A percentile compares a stretch with the other conserved stretches of the same genome.
These are phyloP conservation scores for Pseudonitzschia pungens DNA, from an alignment of 108 stramenopile species.

Conservation along the genomic window DNA sequence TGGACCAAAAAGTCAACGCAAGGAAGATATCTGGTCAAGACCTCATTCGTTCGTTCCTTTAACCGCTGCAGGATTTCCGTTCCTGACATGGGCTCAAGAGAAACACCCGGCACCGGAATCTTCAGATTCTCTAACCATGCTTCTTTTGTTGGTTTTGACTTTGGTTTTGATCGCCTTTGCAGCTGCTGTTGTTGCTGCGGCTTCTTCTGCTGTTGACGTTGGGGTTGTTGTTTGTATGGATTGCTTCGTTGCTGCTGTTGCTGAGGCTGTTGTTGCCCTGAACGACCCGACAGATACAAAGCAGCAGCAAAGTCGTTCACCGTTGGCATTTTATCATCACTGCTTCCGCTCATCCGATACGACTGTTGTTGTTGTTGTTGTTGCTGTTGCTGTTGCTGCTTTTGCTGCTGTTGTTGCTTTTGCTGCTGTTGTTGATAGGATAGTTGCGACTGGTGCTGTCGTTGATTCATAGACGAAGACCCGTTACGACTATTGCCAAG, in stretches of 20 bases:
- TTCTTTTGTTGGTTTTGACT: constrained; percentile 20
- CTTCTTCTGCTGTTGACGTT: neutral
- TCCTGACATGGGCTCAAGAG: constrained; percentile 64
- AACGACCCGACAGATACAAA: too few relatives aligned
- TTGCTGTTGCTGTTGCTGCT: neutral
- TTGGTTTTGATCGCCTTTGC: neutral
- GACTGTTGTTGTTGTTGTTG: constrained; percentile 20
- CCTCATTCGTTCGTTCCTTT: constrained; percentile 58
- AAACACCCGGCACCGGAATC: constrained; percentile 47
- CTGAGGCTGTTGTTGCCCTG: neutral
- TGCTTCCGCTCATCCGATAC: neutral
- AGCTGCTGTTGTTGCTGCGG: constrained; percentile 3
- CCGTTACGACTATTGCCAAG: neutral
- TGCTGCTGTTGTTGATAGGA: neutral
- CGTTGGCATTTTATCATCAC: neutral
- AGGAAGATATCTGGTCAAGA: constrained; percentile 70
- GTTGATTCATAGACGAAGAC: neutral
- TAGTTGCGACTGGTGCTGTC: neutral
- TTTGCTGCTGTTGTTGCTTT: neutral
- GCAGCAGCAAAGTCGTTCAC: neutral
- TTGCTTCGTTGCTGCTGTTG: neutral
- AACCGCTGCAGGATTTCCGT: constrained; percentile 54
- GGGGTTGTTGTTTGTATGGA: neutral
- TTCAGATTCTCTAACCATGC: constrained; percentile 37
- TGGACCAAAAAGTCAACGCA: constrained; percentile 87